These are phyloP conservation scores for Cutaneotrichosporon sp. DNA, from an alignment of 1,284 basidiomycete genomes.

Conservation along the genomic window DNA sequence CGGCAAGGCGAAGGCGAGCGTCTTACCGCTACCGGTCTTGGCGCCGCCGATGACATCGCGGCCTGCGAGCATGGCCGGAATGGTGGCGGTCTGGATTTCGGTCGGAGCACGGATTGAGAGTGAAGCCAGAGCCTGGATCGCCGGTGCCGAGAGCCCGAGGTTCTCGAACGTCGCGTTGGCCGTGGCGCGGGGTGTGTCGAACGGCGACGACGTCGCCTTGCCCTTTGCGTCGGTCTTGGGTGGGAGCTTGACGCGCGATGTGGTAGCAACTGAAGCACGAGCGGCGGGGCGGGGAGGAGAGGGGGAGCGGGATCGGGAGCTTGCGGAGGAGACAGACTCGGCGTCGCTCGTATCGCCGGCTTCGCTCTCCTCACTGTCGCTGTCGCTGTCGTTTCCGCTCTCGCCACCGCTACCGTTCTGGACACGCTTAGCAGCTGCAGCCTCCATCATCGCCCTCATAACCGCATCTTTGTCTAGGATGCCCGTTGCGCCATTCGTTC, in stretches of 20 bases:
- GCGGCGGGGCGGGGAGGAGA: conserved; percentile 7
- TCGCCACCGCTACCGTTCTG: conserved; percentile 22
- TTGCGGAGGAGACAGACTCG: background rate
- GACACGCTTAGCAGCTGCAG: conserved; percentile 25
- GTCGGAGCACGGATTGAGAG: conserved; percentile 88
- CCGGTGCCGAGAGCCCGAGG: conserved; percentile 70
- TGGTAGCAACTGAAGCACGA: conserved; percentile 20
- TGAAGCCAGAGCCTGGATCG: conserved; percentile 68
- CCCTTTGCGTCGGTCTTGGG: conserved; percentile 21
- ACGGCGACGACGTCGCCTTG: conserved; percentile 45
- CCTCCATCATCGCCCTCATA: conserved; percentile 45
- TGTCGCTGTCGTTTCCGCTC: conserved; percentile 16
- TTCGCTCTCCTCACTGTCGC: conserved; percentile 20
- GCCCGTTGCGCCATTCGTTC: background rate
- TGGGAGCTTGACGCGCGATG: conserved; percentile 32
- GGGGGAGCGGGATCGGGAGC: background rate
- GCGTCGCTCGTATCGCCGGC: conserved; percentile 16
- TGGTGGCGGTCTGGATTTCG: conserved; percentile 84
- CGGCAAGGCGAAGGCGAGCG: conserved; percentile 93
- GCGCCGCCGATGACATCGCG: conserved; percentile 95
- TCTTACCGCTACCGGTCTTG: conserved; percentile 97
- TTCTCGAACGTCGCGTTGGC: conserved; percentile 66
- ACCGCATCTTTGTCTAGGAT: conserved; percentile 45
- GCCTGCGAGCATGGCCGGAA: conserved; percentile 78
- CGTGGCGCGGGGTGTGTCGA: conserved; percentile 62